Evolutionary conservation across 1,139 yeast species (phyloP).

Genomic region (Entelexis paramagnoliae): DNA sequence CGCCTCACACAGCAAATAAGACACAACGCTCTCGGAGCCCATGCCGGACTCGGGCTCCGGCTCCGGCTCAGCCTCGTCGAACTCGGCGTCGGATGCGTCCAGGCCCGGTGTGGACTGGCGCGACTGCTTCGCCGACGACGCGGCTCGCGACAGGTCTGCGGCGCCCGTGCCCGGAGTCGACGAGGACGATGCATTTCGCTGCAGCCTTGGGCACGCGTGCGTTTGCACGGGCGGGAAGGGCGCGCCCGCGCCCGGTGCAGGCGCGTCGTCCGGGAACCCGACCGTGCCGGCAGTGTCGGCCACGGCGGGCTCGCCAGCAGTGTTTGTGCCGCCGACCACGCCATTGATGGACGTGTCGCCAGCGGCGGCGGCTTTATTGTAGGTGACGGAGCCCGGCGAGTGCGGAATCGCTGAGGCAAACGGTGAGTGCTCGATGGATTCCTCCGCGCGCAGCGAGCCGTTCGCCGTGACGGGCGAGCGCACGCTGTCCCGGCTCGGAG

Average conservation of each 20-base stretch:
- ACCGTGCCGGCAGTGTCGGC: background rate
- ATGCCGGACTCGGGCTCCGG: background rate
- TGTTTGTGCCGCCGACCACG: background rate
- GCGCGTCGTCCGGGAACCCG: background rate
- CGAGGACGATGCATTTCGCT: background rate
- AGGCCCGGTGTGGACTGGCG: slow-evolving; percentile 3
- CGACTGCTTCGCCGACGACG: background rate
- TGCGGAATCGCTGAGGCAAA: slow-evolving; percentile 5
- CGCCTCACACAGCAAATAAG: slow-evolving; percentile 44
- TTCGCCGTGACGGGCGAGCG: background rate
- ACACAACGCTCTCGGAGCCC: background rate
- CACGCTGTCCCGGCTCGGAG: background rate
- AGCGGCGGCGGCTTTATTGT: background rate
- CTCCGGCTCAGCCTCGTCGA: background rate
- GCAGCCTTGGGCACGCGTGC: background rate
- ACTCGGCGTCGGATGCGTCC: background rate
- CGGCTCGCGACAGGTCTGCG: background rate
- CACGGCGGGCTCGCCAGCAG: background rate
- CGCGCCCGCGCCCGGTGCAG: background rate
- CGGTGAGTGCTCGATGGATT: slow-evolving; percentile 3
- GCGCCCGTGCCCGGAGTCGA: background rate
- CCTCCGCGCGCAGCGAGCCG: background rate
- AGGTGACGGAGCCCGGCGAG: slow-evolving; percentile 5
- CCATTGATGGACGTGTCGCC: background rate
- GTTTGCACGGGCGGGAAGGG: background rate